These are phyloP conservation scores for Backusella circina DNA, from an alignment of 192 early-diverging fungal genomes.

Conservation along the genomic window DNA sequence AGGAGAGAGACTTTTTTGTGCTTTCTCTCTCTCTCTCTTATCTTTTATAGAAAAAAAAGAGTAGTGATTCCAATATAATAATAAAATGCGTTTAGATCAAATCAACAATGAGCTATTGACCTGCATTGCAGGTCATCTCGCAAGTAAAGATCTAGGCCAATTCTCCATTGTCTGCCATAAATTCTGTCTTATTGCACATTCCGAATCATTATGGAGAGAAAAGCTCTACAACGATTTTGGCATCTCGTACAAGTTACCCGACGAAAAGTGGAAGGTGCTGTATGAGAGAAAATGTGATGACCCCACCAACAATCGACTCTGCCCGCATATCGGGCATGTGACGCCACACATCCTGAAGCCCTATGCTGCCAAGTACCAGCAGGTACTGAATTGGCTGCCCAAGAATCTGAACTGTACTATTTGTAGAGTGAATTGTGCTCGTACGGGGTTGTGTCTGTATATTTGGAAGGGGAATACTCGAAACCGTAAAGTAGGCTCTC, in stretches of 20 bases:
- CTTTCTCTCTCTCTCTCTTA: background rate
- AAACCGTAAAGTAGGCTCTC: constrained; percentile 8
- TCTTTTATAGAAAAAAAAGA: no score
- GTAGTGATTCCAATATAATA: no score
- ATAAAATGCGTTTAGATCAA: background rate
- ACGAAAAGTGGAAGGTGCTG: constrained; percentile 22
- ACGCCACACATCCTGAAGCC: constrained; percentile 9
- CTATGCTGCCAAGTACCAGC: constrained; percentile 15
- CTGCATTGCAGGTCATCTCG: constrained; percentile 16
- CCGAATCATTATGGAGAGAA: constrained; percentile 27
- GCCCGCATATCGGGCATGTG: constrained; percentile 26
- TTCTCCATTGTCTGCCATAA: constrained; percentile 17
- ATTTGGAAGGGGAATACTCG: constrained; percentile 31
- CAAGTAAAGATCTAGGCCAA: background rate
- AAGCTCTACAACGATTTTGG: constrained; percentile 25
- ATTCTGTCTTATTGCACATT: constrained; percentile 14
- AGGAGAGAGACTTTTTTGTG: background rate
- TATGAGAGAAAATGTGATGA: constrained; percentile 19
- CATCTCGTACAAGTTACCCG: constrained; percentile 25
- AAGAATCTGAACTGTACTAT: constrained; percentile 25
- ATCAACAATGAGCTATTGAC: constrained; percentile 19
- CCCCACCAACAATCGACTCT: constrained; percentile 22
- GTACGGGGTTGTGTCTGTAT: constrained; percentile 26
- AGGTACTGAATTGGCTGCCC: constrained; percentile 23
- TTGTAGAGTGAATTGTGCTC: constrained; percentile 12